Base-by-base conservation (phyloP, 2,329 filamentous ascomycete species). In the Epichloe glyceriae region DNA sequence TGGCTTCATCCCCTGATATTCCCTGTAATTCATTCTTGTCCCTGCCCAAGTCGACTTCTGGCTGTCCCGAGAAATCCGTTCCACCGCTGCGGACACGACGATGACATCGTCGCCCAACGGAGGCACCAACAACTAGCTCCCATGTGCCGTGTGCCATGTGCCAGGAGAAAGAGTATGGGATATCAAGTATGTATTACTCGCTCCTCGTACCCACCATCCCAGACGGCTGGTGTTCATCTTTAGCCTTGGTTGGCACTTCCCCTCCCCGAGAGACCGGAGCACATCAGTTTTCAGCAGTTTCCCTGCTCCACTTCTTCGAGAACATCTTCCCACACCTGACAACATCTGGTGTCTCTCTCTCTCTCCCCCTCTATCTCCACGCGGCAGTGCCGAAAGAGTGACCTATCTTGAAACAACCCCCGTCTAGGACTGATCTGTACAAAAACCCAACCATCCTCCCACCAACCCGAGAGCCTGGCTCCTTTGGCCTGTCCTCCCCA, bases 251-350 rank as follows among this genome's bases (percentile, higher is more conserved):
- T 30, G 26, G 26, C 26, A 30, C 26, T 30, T 30, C 26, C 26
- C 26, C 8, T 20, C 20, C 26, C 26, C 8, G 8, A 30, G 26
- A 30, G 26, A 10, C 10, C 26, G 4, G 33, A 14, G 17, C 30
- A 35, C 44, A 46, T 12, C 39, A 19, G 8, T 19, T 40, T 40
- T 11, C 39, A 50, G 33, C 26, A 38, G 22, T 40, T 20, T 22
- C 19, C 50, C 49, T 30, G 51, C 51, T 50, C 61, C 62, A 64
- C 61, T 62, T 55, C 60, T 63, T 64, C 62, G 54, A 63, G 62
- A 64, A 64, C 57, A 56, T 54, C 52, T 37, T 55, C 43, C 54
- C 54, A 60, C 57, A 57, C 53, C 54, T 54, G 53, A 54, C 57
- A 54, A 49, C 52, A 47, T 52, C 53, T 52, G 50, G 26, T 30